Evolutionary conservation across 2,329 filamentous ascomycete species (phyloP), one percentile per base, ranked within the genome.

Genomic region (Arthroderma sp.): DNA sequence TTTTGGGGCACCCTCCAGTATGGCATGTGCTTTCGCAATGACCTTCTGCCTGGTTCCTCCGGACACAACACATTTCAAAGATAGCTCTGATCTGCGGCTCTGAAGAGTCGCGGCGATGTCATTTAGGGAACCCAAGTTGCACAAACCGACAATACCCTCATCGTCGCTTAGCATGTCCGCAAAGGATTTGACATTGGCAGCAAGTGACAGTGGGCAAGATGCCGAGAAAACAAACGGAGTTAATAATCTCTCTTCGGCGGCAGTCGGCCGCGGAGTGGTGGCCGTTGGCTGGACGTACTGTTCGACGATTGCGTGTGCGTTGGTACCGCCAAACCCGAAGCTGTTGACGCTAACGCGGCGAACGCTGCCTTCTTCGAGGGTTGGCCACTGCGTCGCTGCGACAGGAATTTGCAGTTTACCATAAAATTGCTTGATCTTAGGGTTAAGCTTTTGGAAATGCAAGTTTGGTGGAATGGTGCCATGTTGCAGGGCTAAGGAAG

Each of bases 291-390:
- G 15, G 15, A 22, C 15, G 15, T 22, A 22, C 15, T 22, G 15
- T 11, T 55, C 60, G 37, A 56, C 42, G 52, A 52, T 52, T 40
- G 34, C 52, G 52, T 50, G 55, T 40, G 43, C 57, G 45, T 57
- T 62, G 45, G 50, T 50, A 9, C 56, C 55, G 29, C 54, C 55
- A 40, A 60, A 59, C 1, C 62, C 61, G 42, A 64, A 63, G 0
- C 48, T 55, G 42, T 61, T 64, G 22, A 64, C 50, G 34, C 58
- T 61, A 5, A 58, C 51, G 33, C 60, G 50, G 7, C 45, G 42
- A 4, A 27, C 57, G 51, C 3, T 40, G 40, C 29, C 52, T 48
- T 37, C 42, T 32, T 29, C 38, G 37, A 3, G 59, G 58, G 59
- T 60, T 63, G 4, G 50, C 48, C 7, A 42, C 50, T 28, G 43